Conservation (phyloP, 495 filamentous ascomycete genomes). For the Lepraria neglecta region DNA sequence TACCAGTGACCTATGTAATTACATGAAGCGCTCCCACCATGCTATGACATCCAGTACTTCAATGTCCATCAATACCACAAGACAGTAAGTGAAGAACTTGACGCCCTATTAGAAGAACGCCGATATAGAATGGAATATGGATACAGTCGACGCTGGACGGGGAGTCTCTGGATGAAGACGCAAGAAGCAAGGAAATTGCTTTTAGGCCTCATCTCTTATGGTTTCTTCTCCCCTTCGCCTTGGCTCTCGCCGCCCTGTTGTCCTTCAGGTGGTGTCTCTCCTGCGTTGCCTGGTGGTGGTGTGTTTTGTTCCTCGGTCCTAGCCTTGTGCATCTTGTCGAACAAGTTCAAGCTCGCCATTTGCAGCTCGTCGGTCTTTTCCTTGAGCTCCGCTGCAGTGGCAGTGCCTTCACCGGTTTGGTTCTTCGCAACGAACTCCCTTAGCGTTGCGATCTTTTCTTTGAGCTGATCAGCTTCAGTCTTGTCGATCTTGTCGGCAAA, state of each 20-base stretch:
- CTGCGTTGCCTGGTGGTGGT: constrained; percentile 36
- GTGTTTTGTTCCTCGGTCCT: constrained; percentile 61
- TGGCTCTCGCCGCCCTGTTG: constrained; percentile 33
- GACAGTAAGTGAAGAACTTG: constrained; percentile 19
- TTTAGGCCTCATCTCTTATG: constrained; percentile 41
- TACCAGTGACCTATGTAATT: constrained; percentile 23
- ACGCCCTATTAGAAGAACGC: constrained; percentile 15
- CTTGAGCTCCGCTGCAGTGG: constrained; percentile 88
- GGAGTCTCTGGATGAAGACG: constrained; percentile 11
- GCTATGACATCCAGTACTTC: constrained; percentile 18
- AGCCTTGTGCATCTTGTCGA: constrained; percentile 99
- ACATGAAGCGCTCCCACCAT: constrained; percentile 23
- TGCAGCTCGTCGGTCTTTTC: constrained; percentile 97
- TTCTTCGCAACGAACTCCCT: constrained; percentile 90
- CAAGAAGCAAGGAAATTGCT: constrained; percentile 8
- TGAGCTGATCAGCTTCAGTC: constrained; percentile 83
- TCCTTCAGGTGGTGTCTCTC: constrained; percentile 25
- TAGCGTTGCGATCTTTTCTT: constrained; percentile 84
- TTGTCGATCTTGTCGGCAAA: constrained; percentile 94
- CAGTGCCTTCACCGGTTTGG: constrained; percentile 81
- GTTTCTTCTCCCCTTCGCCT: constrained; percentile 81
- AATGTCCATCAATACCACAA: constrained; percentile 12
- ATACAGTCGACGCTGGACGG: constrained; percentile 22
- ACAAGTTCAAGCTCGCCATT: constrained; percentile 88
- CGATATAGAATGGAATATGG: constrained; percentile 20